These are phyloP conservation scores for Borovskyia barvae DNA, from an alignment of 208 protist species.

Conservation along the genomic window DNA sequence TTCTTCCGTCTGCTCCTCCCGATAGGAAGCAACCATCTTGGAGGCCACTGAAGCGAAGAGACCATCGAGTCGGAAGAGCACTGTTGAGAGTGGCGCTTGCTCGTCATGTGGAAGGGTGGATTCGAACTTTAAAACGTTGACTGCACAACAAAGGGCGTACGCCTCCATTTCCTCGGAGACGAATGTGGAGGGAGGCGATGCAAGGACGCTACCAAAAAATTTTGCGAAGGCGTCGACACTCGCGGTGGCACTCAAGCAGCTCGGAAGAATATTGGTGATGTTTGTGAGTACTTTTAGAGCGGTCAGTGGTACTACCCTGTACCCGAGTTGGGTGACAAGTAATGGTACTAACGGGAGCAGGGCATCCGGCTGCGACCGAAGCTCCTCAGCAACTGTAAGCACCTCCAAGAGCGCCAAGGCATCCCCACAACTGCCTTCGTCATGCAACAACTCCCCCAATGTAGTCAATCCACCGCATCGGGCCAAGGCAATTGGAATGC, in stretches of 20 bases:
- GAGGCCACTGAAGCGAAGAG: conserved; percentile 7
- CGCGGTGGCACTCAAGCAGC: background rate
- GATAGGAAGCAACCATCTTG: conserved; percentile 37
- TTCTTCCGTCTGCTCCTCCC: conserved; percentile 37
- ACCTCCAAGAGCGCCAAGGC: conserved; percentile 41
- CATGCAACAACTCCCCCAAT: conserved; percentile 17
- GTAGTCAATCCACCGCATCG: conserved; percentile 30
- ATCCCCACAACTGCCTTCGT: no score
- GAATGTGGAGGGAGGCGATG: background rate
- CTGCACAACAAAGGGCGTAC: conserved; percentile 65
- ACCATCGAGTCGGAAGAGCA: background rate
- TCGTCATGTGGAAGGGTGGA: background rate
- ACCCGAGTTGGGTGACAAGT: conserved; percentile 4
- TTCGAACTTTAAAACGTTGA: conserved; percentile 79
- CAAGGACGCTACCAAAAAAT: background rate
- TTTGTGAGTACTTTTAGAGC: conserved; percentile 72
- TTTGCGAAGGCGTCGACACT: background rate
- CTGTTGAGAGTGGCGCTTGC: conserved; percentile 1
- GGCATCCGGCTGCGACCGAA: background rate
- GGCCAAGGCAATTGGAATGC: conserved; percentile 33
- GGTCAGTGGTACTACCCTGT: background rate
- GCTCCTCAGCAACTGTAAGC: conserved; percentile 28
- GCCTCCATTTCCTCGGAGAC: conserved; percentile 29
- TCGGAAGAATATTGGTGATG: conserved; percentile 45
- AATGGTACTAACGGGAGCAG: conserved; percentile 13